Percentiles rank a stretch among this genome's conserved stretches.
These are phyloP conservation scores for Auriscalpium microsporum DNA, from an alignment of 768 basidiomycete genomes.

Conservation along the genomic window DNA sequence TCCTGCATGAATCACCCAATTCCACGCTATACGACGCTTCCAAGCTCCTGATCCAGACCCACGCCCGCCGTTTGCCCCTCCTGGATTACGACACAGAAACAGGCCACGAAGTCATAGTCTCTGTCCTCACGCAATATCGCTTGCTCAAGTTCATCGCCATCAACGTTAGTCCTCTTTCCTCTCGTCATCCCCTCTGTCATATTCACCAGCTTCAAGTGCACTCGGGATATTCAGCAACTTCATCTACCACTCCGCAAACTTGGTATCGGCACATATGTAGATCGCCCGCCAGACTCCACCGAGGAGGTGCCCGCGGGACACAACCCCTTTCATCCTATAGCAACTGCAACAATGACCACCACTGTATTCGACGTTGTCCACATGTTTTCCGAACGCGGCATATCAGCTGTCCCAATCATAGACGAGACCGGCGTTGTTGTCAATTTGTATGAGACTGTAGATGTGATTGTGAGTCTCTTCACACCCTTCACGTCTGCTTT, in stretches of 20 bases:
- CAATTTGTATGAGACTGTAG: conserved; percentile 96
- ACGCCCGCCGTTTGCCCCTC: conserved; percentile 88
- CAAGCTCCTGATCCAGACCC: conserved; percentile 85
- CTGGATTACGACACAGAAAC: conserved; percentile 92
- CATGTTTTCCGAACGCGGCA: conserved; percentile 93
- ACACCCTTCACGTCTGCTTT: not conserved
- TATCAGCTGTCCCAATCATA: conserved; percentile 94
- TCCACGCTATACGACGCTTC: conserved; percentile 87
- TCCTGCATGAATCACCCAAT: conserved; percentile 81
- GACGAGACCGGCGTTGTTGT: conserved; percentile 89
- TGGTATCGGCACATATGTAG: conserved; percentile 89
- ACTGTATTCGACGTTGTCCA: conserved; percentile 98
- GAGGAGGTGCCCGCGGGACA: conserved; percentile 40
- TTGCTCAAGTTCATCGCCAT: conserved; percentile 98
- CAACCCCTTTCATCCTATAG: conserved; percentile 82
- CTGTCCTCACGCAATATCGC: conserved; percentile 93
- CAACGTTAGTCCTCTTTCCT: conserved; percentile 52
- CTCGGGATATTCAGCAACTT: conserved; percentile 73
- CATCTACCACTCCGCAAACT: conserved; percentile 76
- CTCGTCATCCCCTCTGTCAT: not conserved
- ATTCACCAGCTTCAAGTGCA: conserved; percentile 50
- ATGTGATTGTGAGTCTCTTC: conserved; percentile 76
- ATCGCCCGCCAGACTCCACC: conserved; percentile 30
- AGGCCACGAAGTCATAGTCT: conserved; percentile 91
- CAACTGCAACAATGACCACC: conserved; percentile 83